phyloP scores from a whole-genome alignment of 345 rosid species.

The Jatropha curcas region DNA sequence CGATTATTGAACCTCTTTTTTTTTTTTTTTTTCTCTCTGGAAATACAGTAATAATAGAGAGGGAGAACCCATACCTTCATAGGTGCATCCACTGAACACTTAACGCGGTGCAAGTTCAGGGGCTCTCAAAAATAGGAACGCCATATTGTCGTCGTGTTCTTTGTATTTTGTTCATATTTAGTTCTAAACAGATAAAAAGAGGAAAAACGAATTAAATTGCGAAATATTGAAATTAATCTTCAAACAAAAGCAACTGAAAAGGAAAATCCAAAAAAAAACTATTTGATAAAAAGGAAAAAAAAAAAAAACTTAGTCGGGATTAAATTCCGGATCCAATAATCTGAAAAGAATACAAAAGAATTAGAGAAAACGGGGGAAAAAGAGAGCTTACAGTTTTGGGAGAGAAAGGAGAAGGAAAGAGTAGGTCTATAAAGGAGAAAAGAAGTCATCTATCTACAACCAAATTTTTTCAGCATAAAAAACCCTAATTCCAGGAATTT shows the following conservation, averaged over 20 bases:
- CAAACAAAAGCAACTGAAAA: neutral
- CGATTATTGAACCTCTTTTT: neutral
- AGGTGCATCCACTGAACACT: slow-evolving; percentile 56
- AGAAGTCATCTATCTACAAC: slow-evolving; percentile 43
- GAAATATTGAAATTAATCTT: neutral
- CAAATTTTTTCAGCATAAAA: neutral
- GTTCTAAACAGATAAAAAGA: slow-evolving; percentile 23
- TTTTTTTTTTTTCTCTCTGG: no score
- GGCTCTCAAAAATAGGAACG: slow-evolving; percentile 36
- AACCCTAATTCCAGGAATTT: neutral
- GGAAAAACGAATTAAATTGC: neutral
- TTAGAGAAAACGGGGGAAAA: neutral
- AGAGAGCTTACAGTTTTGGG: slow-evolving; percentile 49
- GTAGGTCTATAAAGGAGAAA: slow-evolving; percentile 53
- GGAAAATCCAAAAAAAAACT: no score
- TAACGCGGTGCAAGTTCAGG: slow-evolving; percentile 21
- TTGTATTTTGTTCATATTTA: slow-evolving; percentile 17
- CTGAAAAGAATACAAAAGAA: neutral
- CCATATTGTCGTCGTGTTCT: slow-evolving; percentile 21
- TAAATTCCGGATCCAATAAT: neutral
- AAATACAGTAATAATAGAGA: neutral
- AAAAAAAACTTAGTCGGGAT: neutral
- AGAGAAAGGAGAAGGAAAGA: slow-evolving; percentile 47
- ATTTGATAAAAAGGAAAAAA: no score
- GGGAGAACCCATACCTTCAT: slow-evolving; percentile 53